A percentile compares a stretch with the other conserved stretches of the same genome.
These are phyloP conservation scores for Sporothrix inflata DNA, from an alignment of 2,329 filamentous ascomycete genomes.

Conservation along the genomic window DNA sequence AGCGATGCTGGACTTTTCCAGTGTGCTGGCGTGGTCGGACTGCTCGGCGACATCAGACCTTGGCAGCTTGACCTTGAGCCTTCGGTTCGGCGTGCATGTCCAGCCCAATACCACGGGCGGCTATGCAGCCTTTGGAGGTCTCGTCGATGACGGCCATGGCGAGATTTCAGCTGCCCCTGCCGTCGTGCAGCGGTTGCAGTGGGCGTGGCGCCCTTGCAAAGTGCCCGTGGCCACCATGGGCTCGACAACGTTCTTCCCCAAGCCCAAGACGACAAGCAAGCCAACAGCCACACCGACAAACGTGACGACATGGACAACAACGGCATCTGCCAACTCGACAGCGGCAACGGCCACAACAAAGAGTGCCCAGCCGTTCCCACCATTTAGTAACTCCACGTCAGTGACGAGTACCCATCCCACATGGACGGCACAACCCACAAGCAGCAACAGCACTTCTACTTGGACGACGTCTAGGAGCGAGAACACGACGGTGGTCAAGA, in stretches of 20 bases:
- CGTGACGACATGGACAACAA: neutral
- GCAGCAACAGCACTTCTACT: neutral
- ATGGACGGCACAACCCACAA: neutral
- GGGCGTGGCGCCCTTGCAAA: constrained; percentile 18
- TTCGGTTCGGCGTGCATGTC: neutral
- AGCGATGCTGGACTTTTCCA: constrained; percentile 14
- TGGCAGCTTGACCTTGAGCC: neutral
- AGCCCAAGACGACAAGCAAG: neutral
- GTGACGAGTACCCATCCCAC: neutral
- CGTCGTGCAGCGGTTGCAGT: constrained; percentile 21
- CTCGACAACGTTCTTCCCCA: constrained; percentile 8
- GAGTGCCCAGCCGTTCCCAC: neutral
- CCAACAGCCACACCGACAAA: neutral
- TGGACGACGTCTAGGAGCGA: neutral
- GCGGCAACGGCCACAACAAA: neutral
- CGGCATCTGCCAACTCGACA: neutral
- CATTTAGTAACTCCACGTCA: constrained; percentile 6
- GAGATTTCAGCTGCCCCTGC: neutral
- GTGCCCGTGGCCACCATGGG: neutral
- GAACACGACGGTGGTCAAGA: neutral
- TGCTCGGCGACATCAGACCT: neutral
- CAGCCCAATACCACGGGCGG: neutral
- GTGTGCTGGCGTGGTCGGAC: constrained; percentile 1
- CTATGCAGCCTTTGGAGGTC: constrained; percentile 16
- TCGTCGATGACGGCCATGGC: constrained; percentile 16